Conservation (phyloP, 345 rosid species). For the Gynandropsis gynandra region DNA sequence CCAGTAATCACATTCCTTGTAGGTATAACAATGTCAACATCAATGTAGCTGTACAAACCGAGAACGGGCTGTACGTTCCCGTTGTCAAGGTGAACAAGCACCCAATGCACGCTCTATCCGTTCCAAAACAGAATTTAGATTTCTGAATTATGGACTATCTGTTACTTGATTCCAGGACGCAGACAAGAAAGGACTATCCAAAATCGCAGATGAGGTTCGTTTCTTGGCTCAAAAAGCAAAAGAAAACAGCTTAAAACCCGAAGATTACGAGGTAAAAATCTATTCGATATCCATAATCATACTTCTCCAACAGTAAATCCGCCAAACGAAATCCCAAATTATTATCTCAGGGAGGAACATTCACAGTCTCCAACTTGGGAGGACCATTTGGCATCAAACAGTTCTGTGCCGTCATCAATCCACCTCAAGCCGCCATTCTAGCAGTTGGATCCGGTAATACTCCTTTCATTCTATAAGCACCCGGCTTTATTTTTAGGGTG, state of each 20-base stretch:
- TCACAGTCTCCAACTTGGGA: conserved; percentile 80
- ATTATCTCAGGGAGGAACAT: conserved; percentile 82
- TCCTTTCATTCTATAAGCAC: too few species aligned
- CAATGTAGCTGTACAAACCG: conserved; percentile 94
- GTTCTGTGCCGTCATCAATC: conserved; percentile 89
- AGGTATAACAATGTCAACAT: conserved; percentile 86
- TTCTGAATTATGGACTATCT: background rate
- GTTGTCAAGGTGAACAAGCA: conserved; percentile 65
- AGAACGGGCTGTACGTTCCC: conserved; percentile 90
- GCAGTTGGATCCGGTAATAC: conserved; percentile 86
- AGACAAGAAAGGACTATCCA: conserved; percentile 87
- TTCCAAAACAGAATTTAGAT: conserved; percentile 3
- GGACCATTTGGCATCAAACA: conserved; percentile 95
- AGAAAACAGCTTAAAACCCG: conserved; percentile 85
- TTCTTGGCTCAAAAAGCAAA: conserved; percentile 80
- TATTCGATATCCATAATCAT: background rate
- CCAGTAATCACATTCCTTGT: conserved; percentile 52
- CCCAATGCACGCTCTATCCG: background rate
- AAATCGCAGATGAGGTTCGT: conserved; percentile 75
- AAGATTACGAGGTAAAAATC: conserved; percentile 74
- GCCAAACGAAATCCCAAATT: background rate
- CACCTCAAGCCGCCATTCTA: conserved; percentile 94
- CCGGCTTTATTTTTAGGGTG: too few species aligned
- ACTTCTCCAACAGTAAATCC: background rate
- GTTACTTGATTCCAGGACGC: conserved; percentile 55